phyloP scores from a whole-genome alignment of 2,329 filamentous ascomycete genomes.

The Penicillium sp. region DNA sequence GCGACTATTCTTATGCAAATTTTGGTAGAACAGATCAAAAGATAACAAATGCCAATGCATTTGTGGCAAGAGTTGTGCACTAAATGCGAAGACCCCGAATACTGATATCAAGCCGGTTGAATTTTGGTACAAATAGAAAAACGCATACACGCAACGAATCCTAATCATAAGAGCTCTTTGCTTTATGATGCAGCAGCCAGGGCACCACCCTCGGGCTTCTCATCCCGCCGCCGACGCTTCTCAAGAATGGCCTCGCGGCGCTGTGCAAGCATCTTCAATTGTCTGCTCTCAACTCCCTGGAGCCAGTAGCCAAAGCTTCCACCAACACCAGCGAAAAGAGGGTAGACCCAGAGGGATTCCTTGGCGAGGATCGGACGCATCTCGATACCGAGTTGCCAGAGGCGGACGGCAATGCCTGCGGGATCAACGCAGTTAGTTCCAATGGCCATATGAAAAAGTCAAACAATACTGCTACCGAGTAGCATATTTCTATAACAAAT shows the following conservation, averaged over 20 bases:
- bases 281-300: conserved; percentile 80
- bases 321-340: conserved; percentile 78
- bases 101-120: conserved; percentile 29
- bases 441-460: background rate
- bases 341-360: conserved; percentile 85
- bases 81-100: conserved; percentile 10
- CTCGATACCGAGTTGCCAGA: conserved; percentile 98
- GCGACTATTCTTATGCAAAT: background rate
- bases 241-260: conserved; percentile 79
- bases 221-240: conserved; percentile 78
- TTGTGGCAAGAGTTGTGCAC: background rate
- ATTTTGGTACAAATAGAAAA: conserved; percentile 33
- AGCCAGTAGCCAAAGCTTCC: conserved; percentile 97
- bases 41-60: conserved; percentile 1
- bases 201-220: conserved; percentile 34
- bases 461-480: background rate
- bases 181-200: conserved; percentile 39
- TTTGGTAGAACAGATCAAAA: background rate
- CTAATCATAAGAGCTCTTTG: conserved; percentile 11
- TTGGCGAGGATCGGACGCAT: conserved; percentile 92
- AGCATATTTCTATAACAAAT: background rate
- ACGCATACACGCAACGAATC: conserved; percentile 21
- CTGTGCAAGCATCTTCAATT: conserved; percentile 72
- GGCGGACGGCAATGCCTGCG: conserved; percentile 80
- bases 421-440: conserved; percentile 14